Percentiles rank a stretch among this genome's conserved stretches.
phyloP scores from a whole-genome alignment of 495 filamentous ascomycete species.

The Aspergillus wentii region DNA sequence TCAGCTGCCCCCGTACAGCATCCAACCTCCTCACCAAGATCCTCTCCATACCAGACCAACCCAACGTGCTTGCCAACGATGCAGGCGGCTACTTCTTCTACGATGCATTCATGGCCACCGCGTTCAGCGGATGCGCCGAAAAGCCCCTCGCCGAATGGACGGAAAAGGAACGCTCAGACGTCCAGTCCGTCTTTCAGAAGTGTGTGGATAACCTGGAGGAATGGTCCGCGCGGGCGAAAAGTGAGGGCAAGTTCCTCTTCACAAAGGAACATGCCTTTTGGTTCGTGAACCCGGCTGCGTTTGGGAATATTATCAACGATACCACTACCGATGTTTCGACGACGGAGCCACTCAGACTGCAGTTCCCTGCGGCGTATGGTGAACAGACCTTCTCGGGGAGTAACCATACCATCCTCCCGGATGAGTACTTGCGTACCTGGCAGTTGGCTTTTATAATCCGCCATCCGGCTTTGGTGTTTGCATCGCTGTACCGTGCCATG shows the following conservation, averaged over 20 bases:
- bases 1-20: conserved; percentile 38
- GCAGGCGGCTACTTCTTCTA: conserved; percentile 39
- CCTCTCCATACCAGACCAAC: conserved; percentile 33
- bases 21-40: conserved; percentile 37
- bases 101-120: conserved; percentile 10
- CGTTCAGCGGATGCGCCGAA: neutral
- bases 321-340: neutral
- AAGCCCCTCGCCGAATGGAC: conserved; percentile 17
- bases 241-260: conserved; percentile 19
- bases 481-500: conserved; percentile 22
- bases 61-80: conserved; percentile 15
- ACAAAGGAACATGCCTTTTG: conserved; percentile 31
- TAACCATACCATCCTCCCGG: conserved; percentile 28
- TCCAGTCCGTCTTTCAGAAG: conserved; percentile 11
- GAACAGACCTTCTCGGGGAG: conserved; percentile 10
- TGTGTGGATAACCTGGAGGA: conserved; percentile 18
- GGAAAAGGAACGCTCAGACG: conserved; percentile 3
- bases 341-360: neutral
- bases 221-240: conserved; percentile 11
- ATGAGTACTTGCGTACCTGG: conserved; percentile 24
- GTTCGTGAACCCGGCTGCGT: conserved; percentile 4
- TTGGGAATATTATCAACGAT: no score
- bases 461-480: conserved; percentile 30
- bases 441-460: conserved; percentile 31
- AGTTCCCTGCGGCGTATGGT: conserved; percentile 1